These are phyloP conservation scores for Myxozyma monticola DNA, from an alignment of 805 yeast genomes.

Conservation along the genomic window DNA sequence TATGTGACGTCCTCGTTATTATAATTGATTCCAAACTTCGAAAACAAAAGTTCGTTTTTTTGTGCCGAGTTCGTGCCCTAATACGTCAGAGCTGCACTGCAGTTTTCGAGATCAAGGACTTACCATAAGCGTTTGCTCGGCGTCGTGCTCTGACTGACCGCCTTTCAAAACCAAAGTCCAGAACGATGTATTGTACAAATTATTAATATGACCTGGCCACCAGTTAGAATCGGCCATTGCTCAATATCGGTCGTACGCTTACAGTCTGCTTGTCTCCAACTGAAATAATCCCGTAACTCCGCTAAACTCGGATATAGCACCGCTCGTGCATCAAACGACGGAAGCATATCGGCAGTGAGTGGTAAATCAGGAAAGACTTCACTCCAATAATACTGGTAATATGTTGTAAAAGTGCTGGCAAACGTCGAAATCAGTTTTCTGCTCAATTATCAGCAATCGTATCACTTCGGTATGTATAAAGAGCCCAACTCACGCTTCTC, in stretches of 20 bases:
- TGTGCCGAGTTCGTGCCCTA: conserved; percentile 77
- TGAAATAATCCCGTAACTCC: conserved; percentile 72
- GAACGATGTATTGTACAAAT: conserved; percentile 87
- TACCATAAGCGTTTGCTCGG: conserved; percentile 64
- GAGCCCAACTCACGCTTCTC: conserved; percentile 58
- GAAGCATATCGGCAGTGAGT: conserved; percentile 57
- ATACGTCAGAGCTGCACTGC: no score
- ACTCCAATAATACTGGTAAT: conserved; percentile 70
- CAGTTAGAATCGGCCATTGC: conserved; percentile 35
- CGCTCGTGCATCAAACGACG: conserved; percentile 89
- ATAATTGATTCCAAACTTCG: conserved; percentile 79
- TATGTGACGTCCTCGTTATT: conserved; percentile 86
- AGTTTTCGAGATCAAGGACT: neutral
- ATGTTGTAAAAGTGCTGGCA: conserved; percentile 77
- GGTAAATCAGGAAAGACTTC: conserved; percentile 53
- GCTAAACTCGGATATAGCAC: conserved; percentile 72
- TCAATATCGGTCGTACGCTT: neutral
- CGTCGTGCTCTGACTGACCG: conserved; percentile 70
- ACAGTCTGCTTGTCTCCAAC: conserved; percentile 94
- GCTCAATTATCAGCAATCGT: neutral
- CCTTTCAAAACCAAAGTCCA: conserved; percentile 80
- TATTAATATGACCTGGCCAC: conserved; percentile 67
- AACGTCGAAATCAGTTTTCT: conserved; percentile 78
- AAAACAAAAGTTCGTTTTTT: conserved; percentile 83
- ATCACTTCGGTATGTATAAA: neutral